Base-by-base conservation (phyloP, 352 stramenopile genomes). In the Blastocystis sp. region DNA sequence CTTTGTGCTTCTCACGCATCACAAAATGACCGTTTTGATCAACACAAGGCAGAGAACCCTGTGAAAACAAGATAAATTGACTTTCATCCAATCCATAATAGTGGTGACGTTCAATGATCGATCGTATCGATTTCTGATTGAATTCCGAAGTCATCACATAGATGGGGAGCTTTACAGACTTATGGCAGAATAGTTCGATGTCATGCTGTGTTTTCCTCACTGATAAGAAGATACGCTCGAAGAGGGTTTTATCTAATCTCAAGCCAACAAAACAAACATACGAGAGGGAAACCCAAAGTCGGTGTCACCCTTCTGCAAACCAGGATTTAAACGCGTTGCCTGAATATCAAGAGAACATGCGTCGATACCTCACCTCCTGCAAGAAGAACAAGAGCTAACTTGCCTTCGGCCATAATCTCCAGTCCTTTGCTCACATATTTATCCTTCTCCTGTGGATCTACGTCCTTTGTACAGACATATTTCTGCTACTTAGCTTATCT, bases 61-160 rank as follows among this genome's bases (percentile, higher is more conserved):
- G 73, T 9, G 53, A 61, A 43, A 84, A 84, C 53, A 84, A 68
- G 26, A 61, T 45, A 23, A 84, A 53, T 45, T 84, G 73, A 11
- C 34, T 68, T 20, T 50, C 34, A 45, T 66, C 26, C 13, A 84
- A 41, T 47, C 53, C 26, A 29, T 84, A 84, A 23, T 84, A 84
- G 11, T 66, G 18, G 41, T 84, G 62, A 7, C 15, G 64, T 3
- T 63, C n/a, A 13, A 53, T 37, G 11, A 84, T 54, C 45, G 45
- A 20, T 26, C 20, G 4, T 23, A 45, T 84, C 20, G 62, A 68
- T 50, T 50, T 53, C 2, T 26, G 15, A 23, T 84, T 84, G 39
- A 84, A 84, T n/a, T 84, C 50, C 4, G 73, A 84, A 7, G 73
- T 84, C 73, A 84, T 84, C 29, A 84, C 43, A 37, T 84, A 84